Evolutionary conservation across 2,329 filamentous ascomycete genomes (phyloP).

Genomic region (Penicillium sp.): DNA sequence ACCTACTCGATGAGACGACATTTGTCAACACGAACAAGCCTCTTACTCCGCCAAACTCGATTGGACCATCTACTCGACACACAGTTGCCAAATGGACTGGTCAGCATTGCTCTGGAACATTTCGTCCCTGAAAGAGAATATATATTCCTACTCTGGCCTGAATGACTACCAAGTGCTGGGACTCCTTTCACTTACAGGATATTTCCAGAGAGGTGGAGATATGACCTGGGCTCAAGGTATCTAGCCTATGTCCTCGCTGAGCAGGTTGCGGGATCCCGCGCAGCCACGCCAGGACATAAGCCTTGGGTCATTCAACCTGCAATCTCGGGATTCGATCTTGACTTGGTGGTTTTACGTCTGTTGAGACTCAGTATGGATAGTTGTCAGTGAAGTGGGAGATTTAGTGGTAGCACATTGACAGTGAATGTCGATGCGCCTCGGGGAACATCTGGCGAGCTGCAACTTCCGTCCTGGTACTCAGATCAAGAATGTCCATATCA

Average conservation of each 20-base stretch:
- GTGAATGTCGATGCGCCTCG: too few relatives aligned
- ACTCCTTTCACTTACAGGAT: background rate
- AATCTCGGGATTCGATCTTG: too few relatives aligned
- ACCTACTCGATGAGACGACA: slow-evolving; percentile 6
- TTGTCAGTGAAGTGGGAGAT: too few relatives aligned
- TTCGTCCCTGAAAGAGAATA: slow-evolving; percentile 22
- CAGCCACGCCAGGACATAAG: too few relatives aligned
- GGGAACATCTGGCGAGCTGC: background rate
- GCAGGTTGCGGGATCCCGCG: too few relatives aligned
- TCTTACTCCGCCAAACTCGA: slow-evolving; percentile 9
- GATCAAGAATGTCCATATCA: background rate
- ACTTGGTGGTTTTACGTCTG: too few relatives aligned
- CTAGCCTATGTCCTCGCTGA: too few relatives aligned
- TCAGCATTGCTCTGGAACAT: slow-evolving; percentile 9
- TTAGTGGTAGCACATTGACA: too few relatives aligned
- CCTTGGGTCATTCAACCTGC: too few relatives aligned
- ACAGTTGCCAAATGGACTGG: slow-evolving; percentile 10
- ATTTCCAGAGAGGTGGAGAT: background rate
- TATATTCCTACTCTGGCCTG: slow-evolving; percentile 3
- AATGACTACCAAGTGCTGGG: slow-evolving; percentile 10
- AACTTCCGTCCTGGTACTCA: background rate
- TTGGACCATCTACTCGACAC: slow-evolving; percentile 16
- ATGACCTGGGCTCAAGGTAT: background rate
- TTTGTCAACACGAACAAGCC: slow-evolving; percentile 7
- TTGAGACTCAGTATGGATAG: too few relatives aligned